phyloP scores from a whole-genome alignment of 164 flowering plant genomes.

The Magnolia officinalis region DNA sequence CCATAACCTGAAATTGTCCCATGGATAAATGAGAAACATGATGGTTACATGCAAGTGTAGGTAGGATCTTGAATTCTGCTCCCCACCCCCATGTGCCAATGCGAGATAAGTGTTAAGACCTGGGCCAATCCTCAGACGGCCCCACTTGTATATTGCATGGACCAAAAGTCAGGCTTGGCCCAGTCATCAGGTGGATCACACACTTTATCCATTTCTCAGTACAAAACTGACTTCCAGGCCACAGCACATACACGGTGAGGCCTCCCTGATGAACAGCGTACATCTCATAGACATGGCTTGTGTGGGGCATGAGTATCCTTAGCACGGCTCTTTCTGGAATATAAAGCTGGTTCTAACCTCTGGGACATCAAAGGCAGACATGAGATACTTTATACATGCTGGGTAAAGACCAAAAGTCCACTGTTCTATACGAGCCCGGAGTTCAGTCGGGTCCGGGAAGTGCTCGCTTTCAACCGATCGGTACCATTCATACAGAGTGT shows the following conservation, averaged over 20 bases:
- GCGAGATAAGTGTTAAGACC: too few species aligned
- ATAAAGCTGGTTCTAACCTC: slow-evolving; percentile 51
- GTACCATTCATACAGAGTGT: slow-evolving; percentile 94
- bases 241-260: not conserved
- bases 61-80: not conserved
- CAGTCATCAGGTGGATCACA: not conserved
- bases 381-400: slow-evolving; percentile 96
- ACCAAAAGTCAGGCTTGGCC: not conserved
- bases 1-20: slow-evolving; percentile 76
- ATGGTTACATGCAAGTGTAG: too few species aligned
- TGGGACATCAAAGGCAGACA: slow-evolving; percentile 99
- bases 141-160: too few species aligned
- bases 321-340: not conserved
- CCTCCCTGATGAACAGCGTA: not conserved
- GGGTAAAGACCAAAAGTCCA: slow-evolving; percentile 99
- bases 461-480: slow-evolving; percentile 81
- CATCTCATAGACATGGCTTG: not conserved
- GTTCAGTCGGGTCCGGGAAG: slow-evolving; percentile 98
- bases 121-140: too few species aligned
- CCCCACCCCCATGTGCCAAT: not conserved
- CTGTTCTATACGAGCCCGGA: slow-evolving; percentile 86
- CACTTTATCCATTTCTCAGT: not conserved
- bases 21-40: not conserved
- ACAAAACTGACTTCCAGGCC: not conserved
- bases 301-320: not conserved